Conservation (phyloP, 331 rosid species). For the Arachis monticola region DNA sequence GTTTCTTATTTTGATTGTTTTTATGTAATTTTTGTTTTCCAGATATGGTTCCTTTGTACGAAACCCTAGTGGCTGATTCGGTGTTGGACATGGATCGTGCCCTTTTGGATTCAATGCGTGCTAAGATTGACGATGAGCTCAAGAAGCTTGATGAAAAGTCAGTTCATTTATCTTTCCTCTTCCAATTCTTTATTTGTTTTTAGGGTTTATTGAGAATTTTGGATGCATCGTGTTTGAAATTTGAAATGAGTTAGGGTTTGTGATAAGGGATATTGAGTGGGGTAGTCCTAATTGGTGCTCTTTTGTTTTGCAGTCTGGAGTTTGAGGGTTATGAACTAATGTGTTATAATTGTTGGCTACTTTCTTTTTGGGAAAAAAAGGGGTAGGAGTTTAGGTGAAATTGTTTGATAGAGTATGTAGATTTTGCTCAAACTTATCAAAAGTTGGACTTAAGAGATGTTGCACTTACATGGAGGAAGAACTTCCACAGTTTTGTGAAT, state of each 20-base stretch:
- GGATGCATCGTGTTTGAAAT: slow-evolving; percentile 8
- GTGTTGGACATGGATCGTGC: slow-evolving; percentile 75
- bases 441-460: neutral
- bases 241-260: slow-evolving; percentile 22
- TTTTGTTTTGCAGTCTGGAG: neutral
- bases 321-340: neutral
- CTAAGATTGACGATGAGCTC: slow-evolving; percentile 73
- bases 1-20: neutral
- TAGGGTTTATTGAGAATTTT: slow-evolving; percentile 1
- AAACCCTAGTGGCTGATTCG: slow-evolving; percentile 75
- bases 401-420: neutral
- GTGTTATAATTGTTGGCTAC: neutral
- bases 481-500: neutral
- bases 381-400: slow-evolving; percentile 6
- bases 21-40: neutral
- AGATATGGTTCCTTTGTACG: slow-evolving; percentile 90
- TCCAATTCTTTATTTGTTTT: neutral
- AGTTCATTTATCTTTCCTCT: slow-evolving; percentile 37
- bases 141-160: slow-evolving; percentile 91
- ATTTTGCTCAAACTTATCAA: neutral
- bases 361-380: neutral
- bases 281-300: neutral
- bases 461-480: neutral
- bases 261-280: neutral
- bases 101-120: slow-evolving; percentile 76